Evolutionary conservation across 345 rosid genomes (phyloP), one percentile per base, ranked within the genome.

Genomic region (Linum usitatissimum): DNA sequence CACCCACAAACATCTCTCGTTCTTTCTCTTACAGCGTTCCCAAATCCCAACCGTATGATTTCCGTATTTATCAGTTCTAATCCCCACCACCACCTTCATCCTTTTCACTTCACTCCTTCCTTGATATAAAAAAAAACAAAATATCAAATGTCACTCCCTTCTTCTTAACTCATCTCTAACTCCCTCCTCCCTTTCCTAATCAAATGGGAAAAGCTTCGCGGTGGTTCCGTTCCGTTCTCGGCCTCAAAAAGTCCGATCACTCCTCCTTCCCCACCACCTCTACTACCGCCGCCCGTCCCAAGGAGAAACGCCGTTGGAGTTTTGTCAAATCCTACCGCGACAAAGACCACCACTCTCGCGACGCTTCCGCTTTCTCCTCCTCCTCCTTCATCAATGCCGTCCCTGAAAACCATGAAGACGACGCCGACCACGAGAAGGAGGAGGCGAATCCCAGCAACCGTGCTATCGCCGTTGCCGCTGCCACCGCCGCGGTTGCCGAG

Each of bases 121-220:
- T 34, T 34, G 5, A 34, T 34, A 34, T 34, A 34, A 34, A 34
- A 2, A 31, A 2, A 31, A 4, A 34, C 38, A 5, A 34, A 34
- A 34, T 23, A 23, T 23, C 28, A 34, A 34, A 34, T 34, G 38
- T 34, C 38, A 34, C 38, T 23, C 38, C 38, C 38, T 34, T 34
- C 38, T 34, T 4, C 38, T 34, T 4, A 34, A 23, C 28, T 2
- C 28, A 23, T 23, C 28, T 34, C 38, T 34, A 34, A 0, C 38
- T 34, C 8, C 17, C 51, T 45, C 17, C 51, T 45, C 15, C 30
- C 59, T n/a, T 19, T 55, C 30, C 30, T 9, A 55, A 55, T 10
- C n/a, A 55, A 55, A 94, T 94, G 99, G 97, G 91, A 30, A 94
- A 78, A 64, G 95, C 97, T 39, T 78, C 93, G 18, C 76, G 60